Percentiles rank a stretch among this genome's conserved stretches.
These are phyloP conservation scores for Brettanomyces anomalus DNA, from an alignment of 805 yeast species.

Conservation along the genomic window DNA sequence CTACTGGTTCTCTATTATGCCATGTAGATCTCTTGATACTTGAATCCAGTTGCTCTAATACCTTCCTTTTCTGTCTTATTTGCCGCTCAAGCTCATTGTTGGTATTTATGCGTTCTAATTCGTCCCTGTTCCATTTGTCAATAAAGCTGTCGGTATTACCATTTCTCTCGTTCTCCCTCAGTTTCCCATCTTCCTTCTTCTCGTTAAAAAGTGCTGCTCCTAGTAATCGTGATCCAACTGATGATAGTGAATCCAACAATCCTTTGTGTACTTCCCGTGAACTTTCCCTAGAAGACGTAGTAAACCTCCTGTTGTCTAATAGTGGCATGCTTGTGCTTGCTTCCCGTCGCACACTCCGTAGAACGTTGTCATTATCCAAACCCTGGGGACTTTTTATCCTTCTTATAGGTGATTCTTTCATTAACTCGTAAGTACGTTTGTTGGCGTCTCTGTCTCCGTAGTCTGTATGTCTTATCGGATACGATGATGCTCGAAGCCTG, in stretches of 20 bases:
- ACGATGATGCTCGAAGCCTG: constrained; percentile 1
- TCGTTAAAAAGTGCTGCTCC: constrained; percentile 23
- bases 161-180: not conserved
- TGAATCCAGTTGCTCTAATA: constrained; percentile 7
- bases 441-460: constrained; percentile 10
- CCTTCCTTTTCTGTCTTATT: constrained; percentile 3
- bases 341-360: constrained; percentile 12
- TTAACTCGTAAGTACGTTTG: constrained; percentile 17
- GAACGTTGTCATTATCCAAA: constrained; percentile 12
- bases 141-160: not conserved
- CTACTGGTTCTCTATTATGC: not conserved
- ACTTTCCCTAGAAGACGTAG: constrained; percentile 2
- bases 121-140: constrained; percentile 5
- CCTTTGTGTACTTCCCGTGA: constrained; percentile 9
- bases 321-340: constrained; percentile 6
- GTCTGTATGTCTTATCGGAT: constrained; percentile 2
- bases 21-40: constrained; percentile 2
- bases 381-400: constrained; percentile 8
- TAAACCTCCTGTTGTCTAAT: not conserved
- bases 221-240: constrained; percentile 20
- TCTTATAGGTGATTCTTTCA: constrained; percentile 23
- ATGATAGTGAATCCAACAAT: constrained; percentile 18
- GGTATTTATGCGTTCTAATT: constrained; percentile 2
- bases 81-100: constrained; percentile 4
- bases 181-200: constrained; percentile 5